phyloP scores from a whole-genome alignment of 495 filamentous ascomycete species.

The Penicillium cinerascens region DNA sequence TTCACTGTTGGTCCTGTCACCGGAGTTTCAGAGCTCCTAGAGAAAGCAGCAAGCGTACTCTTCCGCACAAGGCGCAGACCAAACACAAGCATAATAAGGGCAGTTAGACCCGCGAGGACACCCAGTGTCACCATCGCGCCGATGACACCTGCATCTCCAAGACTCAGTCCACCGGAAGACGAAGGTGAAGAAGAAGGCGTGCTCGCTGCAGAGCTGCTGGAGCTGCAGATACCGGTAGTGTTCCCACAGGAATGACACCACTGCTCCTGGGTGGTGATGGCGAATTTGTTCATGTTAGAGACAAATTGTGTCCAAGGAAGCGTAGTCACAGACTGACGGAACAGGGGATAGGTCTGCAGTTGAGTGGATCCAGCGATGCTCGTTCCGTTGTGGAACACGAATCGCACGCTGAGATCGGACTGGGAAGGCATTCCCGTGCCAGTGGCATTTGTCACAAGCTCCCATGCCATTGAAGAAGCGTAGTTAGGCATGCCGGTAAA shows the following conservation, averaged over 20 bases:
- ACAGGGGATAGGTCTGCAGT: conserved; percentile 41
- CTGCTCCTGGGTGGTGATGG: conserved; percentile 33
- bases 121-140: conserved; percentile 61
- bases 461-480: conserved; percentile 52
- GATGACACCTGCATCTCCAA: conserved; percentile 54
- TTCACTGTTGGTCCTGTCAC: background rate
- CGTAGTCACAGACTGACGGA: conserved; percentile 29
- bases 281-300: conserved; percentile 35
- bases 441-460: conserved; percentile 47
- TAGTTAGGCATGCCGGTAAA: conserved; percentile 52
- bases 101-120: conserved; percentile 42
- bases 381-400: conserved; percentile 54
- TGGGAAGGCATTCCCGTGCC: conserved; percentile 36
- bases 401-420: conserved; percentile 44
- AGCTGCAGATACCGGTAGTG: conserved; percentile 37
- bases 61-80: conserved; percentile 6
- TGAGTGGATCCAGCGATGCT: conserved; percentile 20
- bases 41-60: conserved; percentile 1
- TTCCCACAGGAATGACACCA: conserved; percentile 50
- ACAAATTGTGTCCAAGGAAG: conserved; percentile 47
- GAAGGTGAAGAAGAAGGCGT: conserved; percentile 10
- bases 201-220: conserved; percentile 8
- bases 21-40: background rate
- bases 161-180: conserved; percentile 26
- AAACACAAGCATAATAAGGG: conserved; percentile 11